Percentiles rank a stretch among this genome's conserved stretches.
These are phyloP conservation scores for Kodamaea sagamina DNA, from an alignment of 805 yeast species.

Conservation along the genomic window DNA sequence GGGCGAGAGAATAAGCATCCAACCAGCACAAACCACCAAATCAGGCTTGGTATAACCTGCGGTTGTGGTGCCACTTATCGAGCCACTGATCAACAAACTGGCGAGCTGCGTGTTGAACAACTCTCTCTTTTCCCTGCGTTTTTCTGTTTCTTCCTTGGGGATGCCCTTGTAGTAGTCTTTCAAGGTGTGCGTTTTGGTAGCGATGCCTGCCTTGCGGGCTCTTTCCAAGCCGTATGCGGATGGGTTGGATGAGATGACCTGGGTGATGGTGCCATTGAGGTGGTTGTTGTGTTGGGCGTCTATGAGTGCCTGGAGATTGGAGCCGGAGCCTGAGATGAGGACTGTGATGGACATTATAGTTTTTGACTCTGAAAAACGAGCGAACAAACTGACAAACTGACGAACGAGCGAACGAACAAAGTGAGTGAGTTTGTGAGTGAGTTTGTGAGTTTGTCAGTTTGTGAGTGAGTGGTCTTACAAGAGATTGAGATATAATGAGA, in stretches of 20 bases:
- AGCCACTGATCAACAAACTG: slow-evolving; percentile 56
- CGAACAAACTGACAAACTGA: background rate
- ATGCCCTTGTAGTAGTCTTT: slow-evolving; percentile 73
- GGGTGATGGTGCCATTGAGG: slow-evolving; percentile 55
- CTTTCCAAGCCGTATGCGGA: slow-evolving; percentile 87
- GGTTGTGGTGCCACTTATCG: slow-evolving; percentile 30
- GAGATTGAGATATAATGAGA: no score
- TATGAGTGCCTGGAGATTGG: slow-evolving; percentile 93
- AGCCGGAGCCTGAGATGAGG: slow-evolving; percentile 90
- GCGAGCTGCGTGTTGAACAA: slow-evolving; percentile 81
- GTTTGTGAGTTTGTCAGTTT: no score
- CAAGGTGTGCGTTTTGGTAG: slow-evolving; percentile 71
- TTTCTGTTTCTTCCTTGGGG: slow-evolving; percentile 64
- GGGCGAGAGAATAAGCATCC: slow-evolving; percentile 92
- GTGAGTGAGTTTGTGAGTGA: background rate
- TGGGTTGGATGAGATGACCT: slow-evolving; percentile 82
- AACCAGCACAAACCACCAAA: slow-evolving; percentile 95
- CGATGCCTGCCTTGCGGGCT: slow-evolving; percentile 68
- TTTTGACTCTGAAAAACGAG: slow-evolving; percentile 16
- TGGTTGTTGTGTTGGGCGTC: slow-evolving; percentile 58
- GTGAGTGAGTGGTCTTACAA: no score
- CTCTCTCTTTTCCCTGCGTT: slow-evolving; percentile 62
- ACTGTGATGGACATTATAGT: slow-evolving; percentile 53
- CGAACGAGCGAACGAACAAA: background rate
- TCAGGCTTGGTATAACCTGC: slow-evolving; percentile 60